Evolutionary conservation across 2,329 filamentous ascomycete genomes (phyloP).

Genomic region (Thielaviopsis populi): DNA sequence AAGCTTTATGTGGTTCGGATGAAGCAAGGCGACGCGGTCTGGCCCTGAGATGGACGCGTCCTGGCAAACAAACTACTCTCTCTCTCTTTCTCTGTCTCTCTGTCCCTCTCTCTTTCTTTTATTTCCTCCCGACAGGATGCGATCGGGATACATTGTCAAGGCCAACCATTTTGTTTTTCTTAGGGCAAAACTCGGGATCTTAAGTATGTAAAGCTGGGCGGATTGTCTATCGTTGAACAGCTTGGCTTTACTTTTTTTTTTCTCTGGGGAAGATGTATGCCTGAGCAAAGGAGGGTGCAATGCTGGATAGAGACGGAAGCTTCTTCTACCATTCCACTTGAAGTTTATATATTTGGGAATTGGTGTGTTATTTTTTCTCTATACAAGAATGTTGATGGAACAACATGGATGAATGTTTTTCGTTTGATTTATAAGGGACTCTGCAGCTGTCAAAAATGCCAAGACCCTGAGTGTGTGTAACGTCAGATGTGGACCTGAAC

Average conservation of each 20-base stretch:
- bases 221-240: too few relatives aligned
- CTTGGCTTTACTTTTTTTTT: not conserved
- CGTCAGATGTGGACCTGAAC: not conserved
- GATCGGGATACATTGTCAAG: not conserved
- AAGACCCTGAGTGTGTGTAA: not conserved
- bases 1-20: slow-evolving; percentile 14
- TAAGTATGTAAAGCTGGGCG: too few relatives aligned
- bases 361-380: slow-evolving; percentile 4
- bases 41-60: slow-evolving; percentile 13
- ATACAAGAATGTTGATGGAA: not conserved
- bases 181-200: not conserved
- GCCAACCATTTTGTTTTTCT: not conserved
- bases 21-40: slow-evolving; percentile 9
- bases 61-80: slow-evolving; percentile 10
- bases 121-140: not conserved
- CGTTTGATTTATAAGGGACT: not conserved
- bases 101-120: not conserved
- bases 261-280: not conserved
- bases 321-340: slow-evolving; percentile 8
- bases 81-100: not conserved
- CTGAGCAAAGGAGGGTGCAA: not conserved
- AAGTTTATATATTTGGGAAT: slow-evolving; percentile 11
- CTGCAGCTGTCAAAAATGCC: not conserved
- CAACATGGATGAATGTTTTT: not conserved
- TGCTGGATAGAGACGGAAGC: not conserved